Evolutionary conservation across 2,329 filamentous ascomycete species (phyloP), one percentile per base, ranked within the genome.

Genomic region (Pestalotiopsis sp.): DNA sequence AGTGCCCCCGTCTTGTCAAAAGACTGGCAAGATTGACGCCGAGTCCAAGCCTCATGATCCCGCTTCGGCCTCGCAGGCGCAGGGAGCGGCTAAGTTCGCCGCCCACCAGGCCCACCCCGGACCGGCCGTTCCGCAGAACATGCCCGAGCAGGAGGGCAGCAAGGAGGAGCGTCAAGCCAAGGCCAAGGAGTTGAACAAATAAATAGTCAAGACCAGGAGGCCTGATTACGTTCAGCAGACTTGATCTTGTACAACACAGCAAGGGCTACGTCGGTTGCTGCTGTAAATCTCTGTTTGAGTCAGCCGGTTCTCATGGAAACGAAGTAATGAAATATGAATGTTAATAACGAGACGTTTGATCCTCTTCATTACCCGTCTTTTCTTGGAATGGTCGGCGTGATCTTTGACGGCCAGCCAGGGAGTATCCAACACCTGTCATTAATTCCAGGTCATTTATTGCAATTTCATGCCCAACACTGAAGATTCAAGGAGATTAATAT

Each of bases 121-220:
- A 41, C 89, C 89, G 17, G 88, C 82, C 36, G 74, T 89, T 31
- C 82, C 86, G 20, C 79, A 88, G 71, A 82, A 85, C 70, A 85
- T 89, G 81, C 84, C 84, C 17, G 80, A 86, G 64, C 77, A 86
- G 77, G 88, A 91, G 81, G 89, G 88, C 17, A 88, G 86, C 69
- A 92, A 91, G 80, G 91, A 92, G 77, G 91, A 93, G 75, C 87
- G 91, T 66, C 82, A 86, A 75, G 89, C 86, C 13, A 90, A 88
- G 78, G 90, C 89, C 70, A 82, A 89, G 77, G 88, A 88, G 75
- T 74, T 93, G 79, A 93, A 93, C 83, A 89, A 91, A 76, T 81
- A 79, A 68, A 23, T 17, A 20, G 7, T 38, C 39, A 14, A n/a
- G 59, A 9, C 27, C 12, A 4, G 14, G 9, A 52, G 17, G 45